phyloP scores from a whole-genome alignment of 108 stramenopile genomes.

The Chaetoceros muelleri region DNA sequence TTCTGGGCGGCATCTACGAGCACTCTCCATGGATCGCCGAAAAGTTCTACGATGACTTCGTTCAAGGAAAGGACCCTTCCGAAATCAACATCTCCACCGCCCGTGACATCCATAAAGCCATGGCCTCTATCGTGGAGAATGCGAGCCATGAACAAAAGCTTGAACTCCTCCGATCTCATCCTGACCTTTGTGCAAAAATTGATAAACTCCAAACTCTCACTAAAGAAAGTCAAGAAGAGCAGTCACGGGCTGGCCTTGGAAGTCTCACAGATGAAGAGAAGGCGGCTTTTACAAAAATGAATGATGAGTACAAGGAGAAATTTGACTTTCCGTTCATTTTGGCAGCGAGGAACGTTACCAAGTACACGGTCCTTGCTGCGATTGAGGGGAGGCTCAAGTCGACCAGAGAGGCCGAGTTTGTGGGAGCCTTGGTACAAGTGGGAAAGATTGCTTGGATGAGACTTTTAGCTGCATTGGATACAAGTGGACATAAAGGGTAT shows the following conservation, averaged over 20 bases:
- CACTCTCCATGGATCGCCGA: slow-evolving; percentile 73
- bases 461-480: slow-evolving; percentile 45
- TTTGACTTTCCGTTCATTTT: slow-evolving; percentile 80
- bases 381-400: slow-evolving; percentile 44
- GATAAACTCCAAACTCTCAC: slow-evolving; percentile 39
- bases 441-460: slow-evolving; percentile 92
- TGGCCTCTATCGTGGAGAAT: slow-evolving; percentile 42
- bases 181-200: slow-evolving; percentile 41
- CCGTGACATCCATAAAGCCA: slow-evolving; percentile 37
- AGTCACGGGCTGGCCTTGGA: slow-evolving; percentile 57
- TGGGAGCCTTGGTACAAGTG: slow-evolving; percentile 58
- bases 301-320: slow-evolving; percentile 49
- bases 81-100: slow-evolving; percentile 30
- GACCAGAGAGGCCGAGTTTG: slow-evolving; percentile 44
- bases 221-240: slow-evolving; percentile 64
- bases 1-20: slow-evolving; percentile 79
- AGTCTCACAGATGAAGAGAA: slow-evolving; percentile 54
- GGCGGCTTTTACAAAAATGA: slow-evolving; percentile 34
- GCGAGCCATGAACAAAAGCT: slow-evolving; percentile 41
- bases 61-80: slow-evolving; percentile 8
- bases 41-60: slow-evolving; percentile 22
- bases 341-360: slow-evolving; percentile 78
- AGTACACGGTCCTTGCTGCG: slow-evolving; percentile 65
- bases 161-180: slow-evolving; percentile 59
- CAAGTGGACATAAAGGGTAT: slow-evolving; percentile 49